These are phyloP conservation scores for Aspergillus transmontanensis DNA, from an alignment of 2,329 filamentous ascomycete species.

Conservation along the genomic window DNA sequence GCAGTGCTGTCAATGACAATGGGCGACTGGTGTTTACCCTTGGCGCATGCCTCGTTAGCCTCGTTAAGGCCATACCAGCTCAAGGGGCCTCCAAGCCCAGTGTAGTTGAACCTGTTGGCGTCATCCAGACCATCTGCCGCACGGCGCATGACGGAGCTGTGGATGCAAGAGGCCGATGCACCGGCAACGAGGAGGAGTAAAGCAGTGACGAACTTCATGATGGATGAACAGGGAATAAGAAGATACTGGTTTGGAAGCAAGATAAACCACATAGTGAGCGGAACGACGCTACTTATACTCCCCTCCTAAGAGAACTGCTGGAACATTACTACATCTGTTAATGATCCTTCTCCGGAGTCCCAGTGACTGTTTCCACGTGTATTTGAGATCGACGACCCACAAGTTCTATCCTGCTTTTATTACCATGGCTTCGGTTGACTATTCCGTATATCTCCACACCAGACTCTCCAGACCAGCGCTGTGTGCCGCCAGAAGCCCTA, in stretches of 20 bases:
- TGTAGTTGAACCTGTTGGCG: constrained; percentile 7
- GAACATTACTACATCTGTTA: not conserved
- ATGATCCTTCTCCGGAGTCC: not conserved
- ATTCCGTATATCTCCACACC: not conserved
- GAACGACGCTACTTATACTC: not conserved
- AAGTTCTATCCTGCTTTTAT: not conserved
- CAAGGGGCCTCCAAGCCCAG: constrained; percentile 48
- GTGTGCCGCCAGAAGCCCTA: not conserved
- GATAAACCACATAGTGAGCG: not conserved
- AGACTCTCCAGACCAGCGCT: not conserved
- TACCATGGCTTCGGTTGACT: not conserved
- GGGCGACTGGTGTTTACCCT: constrained; percentile 57
- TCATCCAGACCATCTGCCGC: not conserved
- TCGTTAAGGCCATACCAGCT: constrained; percentile 54
- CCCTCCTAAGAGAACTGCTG: not conserved
- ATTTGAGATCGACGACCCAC: not conserved
- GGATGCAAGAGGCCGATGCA: not conserved
- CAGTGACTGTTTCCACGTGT: not conserved
- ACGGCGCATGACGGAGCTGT: not conserved
- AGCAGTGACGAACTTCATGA: not conserved
- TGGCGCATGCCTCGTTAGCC: constrained; percentile 51
- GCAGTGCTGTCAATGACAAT: constrained; percentile 51
- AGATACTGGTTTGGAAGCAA: not conserved
- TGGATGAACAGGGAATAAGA: not conserved
- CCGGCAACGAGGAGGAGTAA: not conserved